Evolutionary conservation across 2,329 filamentous ascomycete species (phyloP).

Genomic region (Pseudomassariella vexata): DNA sequence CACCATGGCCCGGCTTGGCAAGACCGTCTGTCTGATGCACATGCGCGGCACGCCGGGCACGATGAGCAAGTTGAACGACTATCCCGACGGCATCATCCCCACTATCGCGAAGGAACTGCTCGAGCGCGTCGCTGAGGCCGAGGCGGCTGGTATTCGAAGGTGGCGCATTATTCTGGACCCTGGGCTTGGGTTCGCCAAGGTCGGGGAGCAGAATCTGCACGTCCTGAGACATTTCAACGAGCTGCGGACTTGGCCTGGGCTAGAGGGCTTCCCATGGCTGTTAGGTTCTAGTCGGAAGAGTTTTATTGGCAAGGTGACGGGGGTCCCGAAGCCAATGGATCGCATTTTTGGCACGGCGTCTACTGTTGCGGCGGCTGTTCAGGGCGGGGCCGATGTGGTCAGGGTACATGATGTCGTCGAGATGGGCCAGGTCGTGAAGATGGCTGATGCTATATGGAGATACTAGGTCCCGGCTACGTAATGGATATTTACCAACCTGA

Average conservation of each 20-base stretch:
- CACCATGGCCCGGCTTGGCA: conserved; percentile 70
- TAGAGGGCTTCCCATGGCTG: conserved; percentile 76
- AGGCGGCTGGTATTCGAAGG: conserved; percentile 74
- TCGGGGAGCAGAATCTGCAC: conserved; percentile 71
- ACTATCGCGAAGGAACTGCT: conserved; percentile 64
- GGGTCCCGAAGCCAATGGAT: conserved; percentile 62
- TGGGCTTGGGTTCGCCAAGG: conserved; percentile 91
- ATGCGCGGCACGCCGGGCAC: conserved; percentile 84
- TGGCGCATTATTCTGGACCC: conserved; percentile 97
- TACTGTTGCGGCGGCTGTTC: conserved; percentile 77
- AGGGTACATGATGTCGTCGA: conserved; percentile 85
- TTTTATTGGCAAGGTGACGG: conserved; percentile 81
- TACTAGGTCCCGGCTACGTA: no score
- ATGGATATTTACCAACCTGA: no score
- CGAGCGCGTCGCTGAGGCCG: conserved; percentile 64
- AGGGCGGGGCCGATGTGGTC: conserved; percentile 85
- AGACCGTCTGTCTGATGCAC: conserved; percentile 82
- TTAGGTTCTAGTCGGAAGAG: conserved; percentile 83
- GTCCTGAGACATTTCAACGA: conserved; percentile 63
- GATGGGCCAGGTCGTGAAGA: conserved; percentile 78
- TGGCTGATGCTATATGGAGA: conserved; percentile 91
- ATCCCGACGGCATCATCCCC: conserved; percentile 61
- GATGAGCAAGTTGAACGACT: conserved; percentile 66
- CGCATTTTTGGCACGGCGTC: conserved; percentile 83
- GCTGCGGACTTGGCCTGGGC: conserved; percentile 57